Evolutionary conservation across 257 asterid genomes (phyloP), one percentile per base, ranked within the genome.

Genomic region (Osmanthus fragrans): DNA sequence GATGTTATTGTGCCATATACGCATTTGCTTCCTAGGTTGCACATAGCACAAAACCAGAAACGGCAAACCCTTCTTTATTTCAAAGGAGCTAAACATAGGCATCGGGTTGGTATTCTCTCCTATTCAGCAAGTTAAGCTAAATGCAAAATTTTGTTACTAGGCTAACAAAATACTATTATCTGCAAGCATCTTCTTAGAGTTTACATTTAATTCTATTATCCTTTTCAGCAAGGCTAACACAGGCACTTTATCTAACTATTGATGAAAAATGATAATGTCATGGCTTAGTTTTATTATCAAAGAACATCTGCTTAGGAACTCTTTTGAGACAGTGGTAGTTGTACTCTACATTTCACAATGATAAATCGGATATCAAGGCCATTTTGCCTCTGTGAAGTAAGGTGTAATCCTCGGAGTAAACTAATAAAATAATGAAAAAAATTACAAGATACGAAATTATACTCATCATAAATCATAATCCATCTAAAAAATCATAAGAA

Each of bases 11-110:
- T 92, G 68, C 99, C 99, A 0, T 94, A 94, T 84, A 91, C 99
- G 8, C 90, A 92, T 86, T 84, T 94, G 69, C 97, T 94, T 18
- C 99, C 99, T 16, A 87, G 89, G 81, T 82, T 92, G 83, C 71
- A 67, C 74, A 77, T 92, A 67, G 85, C 91, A 13, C 81, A 89
- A 80, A 89, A 92, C 86, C 77, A 65, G 86, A 87, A 86, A 21
- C 84, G 97, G 2, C 77, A 21, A 74, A 88, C 88, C 56, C 93
- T 94, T 86, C 92, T 94, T 78, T 94, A 94, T 89, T 94, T 94
- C 87, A 94, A 92, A 88, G 97, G 97, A 84, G 97, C 97, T 75
- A 94, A 94, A 81, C 99, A 92, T 47, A 87, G 99, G 84, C 99
- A 94, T 77, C 91, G 97, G 96, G 99, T 92, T 71, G 81, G 95